Conservation (phyloP, 345 rosid genomes). For the Noccaea caerulescens region DNA sequence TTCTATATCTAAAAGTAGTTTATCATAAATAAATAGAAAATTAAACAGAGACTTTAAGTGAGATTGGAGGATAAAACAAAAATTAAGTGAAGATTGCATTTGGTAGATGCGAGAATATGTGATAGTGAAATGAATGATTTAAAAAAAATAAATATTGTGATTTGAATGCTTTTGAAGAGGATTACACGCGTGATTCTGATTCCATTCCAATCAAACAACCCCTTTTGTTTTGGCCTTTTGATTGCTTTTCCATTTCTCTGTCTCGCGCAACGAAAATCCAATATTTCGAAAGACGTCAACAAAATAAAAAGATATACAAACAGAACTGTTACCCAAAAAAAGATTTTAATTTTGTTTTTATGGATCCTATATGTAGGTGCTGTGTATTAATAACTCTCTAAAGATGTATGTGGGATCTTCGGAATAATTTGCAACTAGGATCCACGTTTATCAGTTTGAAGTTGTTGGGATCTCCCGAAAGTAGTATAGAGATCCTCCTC, state of each 20-base stretch:
- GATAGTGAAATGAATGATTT: neutral
- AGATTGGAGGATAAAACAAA: slow-evolving; percentile 21
- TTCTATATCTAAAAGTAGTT: neutral
- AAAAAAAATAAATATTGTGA: neutral
- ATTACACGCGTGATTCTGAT: slow-evolving; percentile 34
- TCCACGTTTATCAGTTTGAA: neutral
- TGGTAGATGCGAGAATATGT: slow-evolving; percentile 27
- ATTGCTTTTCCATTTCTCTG: slow-evolving; percentile 5
- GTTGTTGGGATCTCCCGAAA: neutral
- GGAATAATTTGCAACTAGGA: neutral
- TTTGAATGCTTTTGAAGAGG: slow-evolving; percentile 21
- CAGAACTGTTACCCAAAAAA: neutral
- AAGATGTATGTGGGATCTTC: neutral
- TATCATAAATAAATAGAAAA: neutral
- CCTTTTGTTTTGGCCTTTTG: slow-evolving; percentile 4
- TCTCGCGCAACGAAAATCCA: neutral
- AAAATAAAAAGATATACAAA: neutral
- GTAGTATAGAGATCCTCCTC: neutral
- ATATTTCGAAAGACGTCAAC: slow-evolving; percentile 4
- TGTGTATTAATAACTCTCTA: neutral
- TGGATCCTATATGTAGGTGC: neutral
- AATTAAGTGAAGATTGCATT: slow-evolving; percentile 22
- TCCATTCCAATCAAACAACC: slow-evolving; percentile 38
- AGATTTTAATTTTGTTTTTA: neutral
- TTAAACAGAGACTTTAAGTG: neutral